A percentile compares a stretch with the other conserved stretches of the same genome.
phyloP scores from a whole-genome alignment of 257 asterid genomes.

The Solanum gandarillasii region DNA sequence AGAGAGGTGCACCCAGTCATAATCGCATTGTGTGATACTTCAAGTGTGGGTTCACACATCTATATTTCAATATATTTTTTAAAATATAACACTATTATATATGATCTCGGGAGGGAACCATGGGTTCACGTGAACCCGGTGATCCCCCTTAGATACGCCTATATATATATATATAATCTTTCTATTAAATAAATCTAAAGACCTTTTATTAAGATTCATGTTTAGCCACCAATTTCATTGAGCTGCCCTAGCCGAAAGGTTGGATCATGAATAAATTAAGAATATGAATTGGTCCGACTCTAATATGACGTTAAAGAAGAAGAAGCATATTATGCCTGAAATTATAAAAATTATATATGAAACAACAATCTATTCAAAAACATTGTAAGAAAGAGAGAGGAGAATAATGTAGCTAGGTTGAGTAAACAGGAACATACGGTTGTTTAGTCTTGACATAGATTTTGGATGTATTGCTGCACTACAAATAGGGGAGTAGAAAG shows the following conservation, averaged over 20 bases:
- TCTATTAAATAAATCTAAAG: too few species aligned
- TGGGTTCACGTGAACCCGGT: too few species aligned
- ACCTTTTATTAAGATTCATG: too few species aligned
- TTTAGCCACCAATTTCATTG: background rate
- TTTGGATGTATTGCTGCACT: background rate
- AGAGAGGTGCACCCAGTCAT: too few species aligned
- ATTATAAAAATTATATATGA: background rate
- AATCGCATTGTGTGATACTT: too few species aligned
- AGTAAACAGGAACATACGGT: background rate
- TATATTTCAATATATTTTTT: too few species aligned
- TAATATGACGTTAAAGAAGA: background rate
- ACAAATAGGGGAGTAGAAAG: constrained; percentile 8
- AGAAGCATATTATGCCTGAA: background rate
- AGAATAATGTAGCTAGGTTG: background rate
- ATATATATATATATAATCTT: too few species aligned
- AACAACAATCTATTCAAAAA: background rate
- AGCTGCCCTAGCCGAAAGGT: background rate
- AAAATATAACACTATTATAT: too few species aligned
- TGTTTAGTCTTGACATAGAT: background rate
- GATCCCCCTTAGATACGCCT: too few species aligned
- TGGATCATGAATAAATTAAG: background rate
- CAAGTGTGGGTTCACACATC: too few species aligned
- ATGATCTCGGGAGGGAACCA: too few species aligned
- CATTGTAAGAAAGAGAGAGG: background rate
- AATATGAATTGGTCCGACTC: background rate